Evolutionary conservation across 140 eudicot genomes (phyloP).

Genomic region (Stevia rebaudiana): DNA sequence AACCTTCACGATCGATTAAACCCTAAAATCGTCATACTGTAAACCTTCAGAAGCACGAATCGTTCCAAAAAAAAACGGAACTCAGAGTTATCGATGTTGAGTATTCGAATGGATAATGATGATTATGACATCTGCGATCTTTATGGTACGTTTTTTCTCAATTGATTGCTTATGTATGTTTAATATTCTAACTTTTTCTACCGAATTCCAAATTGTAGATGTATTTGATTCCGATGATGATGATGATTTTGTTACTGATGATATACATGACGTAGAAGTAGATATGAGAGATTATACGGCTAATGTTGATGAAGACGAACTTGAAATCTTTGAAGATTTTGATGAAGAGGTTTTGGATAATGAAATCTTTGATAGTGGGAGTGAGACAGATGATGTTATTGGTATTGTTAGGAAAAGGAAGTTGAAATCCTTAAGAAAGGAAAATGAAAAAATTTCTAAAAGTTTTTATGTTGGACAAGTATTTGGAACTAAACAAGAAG

Average conservation of each 20-base stretch:
- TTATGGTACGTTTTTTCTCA: too few relatives aligned
- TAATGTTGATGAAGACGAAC: neutral
- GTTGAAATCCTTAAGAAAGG: neutral
- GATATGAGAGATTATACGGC: neutral
- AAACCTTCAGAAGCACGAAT: too few relatives aligned
- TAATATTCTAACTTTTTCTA: too few relatives aligned
- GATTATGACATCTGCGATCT: too few relatives aligned
- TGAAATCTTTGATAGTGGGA: neutral
- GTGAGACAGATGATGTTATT: neutral
- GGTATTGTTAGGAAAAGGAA: neutral
- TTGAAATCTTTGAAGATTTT: neutral
- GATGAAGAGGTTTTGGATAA: neutral
- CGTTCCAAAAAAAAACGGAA: too few relatives aligned
- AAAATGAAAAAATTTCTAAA: neutral
- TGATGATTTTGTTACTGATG: neutral
- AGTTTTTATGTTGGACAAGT: neutral
- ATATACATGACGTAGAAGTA: neutral
- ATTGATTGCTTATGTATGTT: too few relatives aligned
- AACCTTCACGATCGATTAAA: too few relatives aligned
- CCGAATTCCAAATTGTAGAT: neutral
- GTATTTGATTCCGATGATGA: neutral
- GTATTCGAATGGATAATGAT: too few relatives aligned
- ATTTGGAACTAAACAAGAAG: neutral
- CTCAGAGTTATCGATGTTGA: too few relatives aligned
- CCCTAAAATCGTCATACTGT: too few relatives aligned